Evolutionary conservation across 2,329 filamentous ascomycete species (phyloP).

Genomic region (Arthrocladium fulminans): DNA sequence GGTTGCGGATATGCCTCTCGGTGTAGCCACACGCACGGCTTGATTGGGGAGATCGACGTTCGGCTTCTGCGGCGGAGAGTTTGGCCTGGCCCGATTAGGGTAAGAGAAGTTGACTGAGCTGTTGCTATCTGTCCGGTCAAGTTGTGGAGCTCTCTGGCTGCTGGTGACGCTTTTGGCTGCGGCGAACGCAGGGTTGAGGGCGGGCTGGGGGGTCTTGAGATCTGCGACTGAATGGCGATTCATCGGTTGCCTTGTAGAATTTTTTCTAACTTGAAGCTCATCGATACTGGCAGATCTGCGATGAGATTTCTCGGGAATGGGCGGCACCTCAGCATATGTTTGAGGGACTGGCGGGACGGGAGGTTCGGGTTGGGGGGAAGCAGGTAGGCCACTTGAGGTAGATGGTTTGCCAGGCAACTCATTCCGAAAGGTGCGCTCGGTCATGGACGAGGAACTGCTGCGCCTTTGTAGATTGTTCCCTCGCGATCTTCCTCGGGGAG

Average conservation of each 20-base stretch:
- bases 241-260: constrained; percentile 15
- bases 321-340: constrained; percentile 29
- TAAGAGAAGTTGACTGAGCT: constrained; percentile 43
- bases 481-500: constrained; percentile 23
- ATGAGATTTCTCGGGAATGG: constrained; percentile 20
- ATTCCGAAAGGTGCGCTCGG: constrained; percentile 75
- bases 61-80: constrained; percentile 26
- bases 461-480: constrained; percentile 50
- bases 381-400: constrained; percentile 35
- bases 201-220: constrained; percentile 3
- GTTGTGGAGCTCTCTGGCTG: constrained; percentile 17
- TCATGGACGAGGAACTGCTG: constrained; percentile 73
- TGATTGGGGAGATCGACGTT: constrained; percentile 8
- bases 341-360: constrained; percentile 68
- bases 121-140: constrained; percentile 33
- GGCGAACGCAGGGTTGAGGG: constrained; percentile 18
- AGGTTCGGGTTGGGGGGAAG: constrained; percentile 47
- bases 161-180: constrained; percentile 24
- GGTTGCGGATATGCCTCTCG: constrained; percentile 21
- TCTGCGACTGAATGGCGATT: constrained; percentile 25
- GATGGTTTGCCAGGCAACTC: constrained; percentile 50
- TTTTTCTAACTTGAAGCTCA: constrained; percentile 22
- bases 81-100: constrained; percentile 34
- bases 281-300: constrained; percentile 45
- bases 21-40: constrained; percentile 5